Evolutionary conservation across 495 filamentous ascomycete genomes (phyloP), one percentile per base, ranked within the genome.

Genomic region (Durotheca rogersii): DNA sequence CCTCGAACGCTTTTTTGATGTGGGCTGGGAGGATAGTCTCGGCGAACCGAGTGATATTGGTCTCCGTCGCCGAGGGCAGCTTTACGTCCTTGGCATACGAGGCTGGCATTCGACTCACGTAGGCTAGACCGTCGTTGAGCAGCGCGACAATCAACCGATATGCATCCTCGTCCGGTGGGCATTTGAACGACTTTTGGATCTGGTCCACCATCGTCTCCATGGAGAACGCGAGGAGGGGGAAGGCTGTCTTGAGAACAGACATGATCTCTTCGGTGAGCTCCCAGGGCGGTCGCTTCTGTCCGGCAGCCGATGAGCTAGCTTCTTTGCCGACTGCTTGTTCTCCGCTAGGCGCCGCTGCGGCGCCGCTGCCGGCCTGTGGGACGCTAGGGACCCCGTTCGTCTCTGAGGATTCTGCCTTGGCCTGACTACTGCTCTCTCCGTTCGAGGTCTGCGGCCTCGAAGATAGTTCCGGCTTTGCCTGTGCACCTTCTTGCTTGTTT

Each of bases 191-290:
- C 77, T 96, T 96, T 67, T 88, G 83, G 55, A 97, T 96, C 69
- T 96, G 90, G 62, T 99, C 94, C 21, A 96, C 90, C 92, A 99
- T 97, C 0, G 91, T 94, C 72, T 99, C 94, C 91, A 99, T 96
- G 1, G 93, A 97, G 25, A 96, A 73, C 2, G 93, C 92, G 51
- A 99, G 83, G 30, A 99, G 75, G 14, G 94, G 94, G 73, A 96
- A 97, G 0, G 90, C 90, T 10, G 91, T 96, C 74, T 97, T 96
- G 36, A 99, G 81, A 20, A 85, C 83, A 25, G 87, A 86, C 80
- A 93, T 89, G 46, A 97, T 90, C 66, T 97, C 92, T 47, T 99
- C 94, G 0, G 88, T 88, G 58, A 91, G 84, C 62, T 99, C 94
- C 93, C 93, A 97, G 1, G 94, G 84, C 25, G 76, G 83, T 66